Conservation (phyloP, 2,329 filamentous ascomycete genomes). For the Verticillium nonalfalfae region DNA sequence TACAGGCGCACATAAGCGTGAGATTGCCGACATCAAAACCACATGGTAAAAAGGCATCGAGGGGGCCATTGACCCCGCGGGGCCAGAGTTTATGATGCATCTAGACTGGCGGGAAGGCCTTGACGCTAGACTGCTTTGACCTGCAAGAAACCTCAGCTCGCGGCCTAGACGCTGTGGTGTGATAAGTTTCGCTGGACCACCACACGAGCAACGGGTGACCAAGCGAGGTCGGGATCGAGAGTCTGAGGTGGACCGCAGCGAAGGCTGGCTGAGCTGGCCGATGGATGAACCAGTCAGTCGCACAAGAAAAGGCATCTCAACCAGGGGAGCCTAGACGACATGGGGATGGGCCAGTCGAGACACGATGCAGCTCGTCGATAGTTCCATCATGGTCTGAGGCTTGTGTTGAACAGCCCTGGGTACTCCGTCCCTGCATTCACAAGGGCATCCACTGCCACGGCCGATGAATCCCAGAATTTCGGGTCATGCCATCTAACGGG, state of each 20-base stretch:
- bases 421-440: not conserved
- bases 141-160: not conserved
- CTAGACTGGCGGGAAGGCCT: not conserved
- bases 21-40: not conserved
- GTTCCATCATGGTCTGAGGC: not conserved
- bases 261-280: not conserved
- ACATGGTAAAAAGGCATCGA: not conserved
- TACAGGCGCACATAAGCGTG: not conserved
- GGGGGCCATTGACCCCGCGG: not conserved
- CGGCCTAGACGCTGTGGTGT: not conserved
- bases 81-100: not conserved
- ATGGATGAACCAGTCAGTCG: not conserved
- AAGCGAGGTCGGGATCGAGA: not conserved
- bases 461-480: not conserved
- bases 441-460: not conserved
- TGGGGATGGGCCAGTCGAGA: not conserved
- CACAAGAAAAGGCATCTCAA: not conserved
- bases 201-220: not conserved
- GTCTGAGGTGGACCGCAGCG: not conserved
- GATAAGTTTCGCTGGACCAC: not conserved
- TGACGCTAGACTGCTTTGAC: not conserved
- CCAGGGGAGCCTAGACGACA: not conserved
- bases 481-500: not conserved
- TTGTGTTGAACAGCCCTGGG: not conserved
- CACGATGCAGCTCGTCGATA: not conserved